Conservation (phyloP, 2,329 filamentous ascomycete species). For the Diplocarpon mali region DNA sequence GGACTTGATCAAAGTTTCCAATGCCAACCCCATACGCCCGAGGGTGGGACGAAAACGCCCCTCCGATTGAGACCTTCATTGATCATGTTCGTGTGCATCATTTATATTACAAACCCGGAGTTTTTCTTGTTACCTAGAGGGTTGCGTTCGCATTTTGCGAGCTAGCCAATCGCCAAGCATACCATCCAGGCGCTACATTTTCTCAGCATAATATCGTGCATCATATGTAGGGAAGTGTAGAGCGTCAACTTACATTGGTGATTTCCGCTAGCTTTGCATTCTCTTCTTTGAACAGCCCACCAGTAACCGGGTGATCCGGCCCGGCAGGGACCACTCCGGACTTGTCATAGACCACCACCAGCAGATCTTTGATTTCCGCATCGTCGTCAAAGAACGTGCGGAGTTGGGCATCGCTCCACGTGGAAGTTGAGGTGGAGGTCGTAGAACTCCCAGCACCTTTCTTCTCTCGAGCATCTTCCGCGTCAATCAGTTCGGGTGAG, state of each 20-base stretch:
- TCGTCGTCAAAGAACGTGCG: conserved; percentile 86
- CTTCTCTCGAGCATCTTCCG: conserved; percentile 30
- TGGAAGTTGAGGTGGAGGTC: conserved; percentile 45
- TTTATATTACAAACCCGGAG: conserved; percentile 14
- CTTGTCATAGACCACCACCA: conserved; percentile 89
- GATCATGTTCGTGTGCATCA: conserved; percentile 23
- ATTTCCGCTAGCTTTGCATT: conserved; percentile 79
- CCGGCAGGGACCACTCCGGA: conserved; percentile 68
- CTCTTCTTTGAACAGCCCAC: conserved; percentile 73
- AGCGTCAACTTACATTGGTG: conserved; percentile 48
- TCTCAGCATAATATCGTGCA: conserved; percentile 12
- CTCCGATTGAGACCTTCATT: conserved; percentile 16
- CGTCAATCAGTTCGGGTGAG: conserved; percentile 48
- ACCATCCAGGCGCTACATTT: conserved; percentile 63
- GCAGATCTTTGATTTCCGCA: conserved; percentile 77
- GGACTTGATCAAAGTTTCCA: conserved; percentile 7
- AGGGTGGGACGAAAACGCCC: conserved; percentile 9
- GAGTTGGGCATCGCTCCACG: conserved; percentile 81
- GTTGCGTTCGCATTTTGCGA: conserved; percentile 46
- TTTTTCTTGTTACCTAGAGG: conserved; percentile 16
- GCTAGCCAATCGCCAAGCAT: conserved; percentile 77
- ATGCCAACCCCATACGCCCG: conserved; percentile 3
- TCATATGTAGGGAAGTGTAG: neutral
- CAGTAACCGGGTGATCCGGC: conserved; percentile 75
- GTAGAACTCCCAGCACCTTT: conserved; percentile 37